phyloP scores from a whole-genome alignment of 2,329 filamentous ascomycete genomes.

The Colletotrichum sp. region DNA sequence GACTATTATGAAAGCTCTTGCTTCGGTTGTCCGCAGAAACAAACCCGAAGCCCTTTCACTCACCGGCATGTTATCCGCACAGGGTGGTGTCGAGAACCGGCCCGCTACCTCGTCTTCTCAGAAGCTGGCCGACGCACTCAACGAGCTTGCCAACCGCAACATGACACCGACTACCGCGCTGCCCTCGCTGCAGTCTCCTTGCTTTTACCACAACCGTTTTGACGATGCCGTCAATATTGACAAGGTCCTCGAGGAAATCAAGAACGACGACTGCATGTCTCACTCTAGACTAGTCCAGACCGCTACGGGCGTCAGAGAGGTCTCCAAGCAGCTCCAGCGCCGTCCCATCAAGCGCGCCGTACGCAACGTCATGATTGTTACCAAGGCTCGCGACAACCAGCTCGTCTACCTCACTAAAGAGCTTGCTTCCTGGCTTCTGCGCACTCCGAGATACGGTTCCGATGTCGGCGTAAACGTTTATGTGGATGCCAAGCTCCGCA shows the following conservation, averaged over 20 bases:
- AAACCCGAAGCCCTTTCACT: slow-evolving; percentile 69
- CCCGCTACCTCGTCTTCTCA: slow-evolving; percentile 58
- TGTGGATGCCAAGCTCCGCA: slow-evolving; percentile 92
- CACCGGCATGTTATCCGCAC: slow-evolving; percentile 61
- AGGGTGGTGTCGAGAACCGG: slow-evolving; percentile 39
- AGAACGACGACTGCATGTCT: slow-evolving; percentile 86
- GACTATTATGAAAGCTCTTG: slow-evolving; percentile 82
- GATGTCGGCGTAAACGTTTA: slow-evolving; percentile 95
- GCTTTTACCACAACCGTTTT: slow-evolving; percentile 97
- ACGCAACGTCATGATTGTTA: slow-evolving; percentile 96
- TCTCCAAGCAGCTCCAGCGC: slow-evolving; percentile 92
- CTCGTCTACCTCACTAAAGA: slow-evolving; percentile 89
- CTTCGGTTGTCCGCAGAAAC: slow-evolving; percentile 66
- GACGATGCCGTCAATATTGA: slow-evolving; percentile 96
- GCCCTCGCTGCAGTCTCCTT: slow-evolving; percentile 83
- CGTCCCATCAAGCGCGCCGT: slow-evolving; percentile 92
- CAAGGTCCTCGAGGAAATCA: slow-evolving; percentile 93
- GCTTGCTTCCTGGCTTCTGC: slow-evolving; percentile 84
- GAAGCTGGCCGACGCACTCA: slow-evolving; percentile 67
- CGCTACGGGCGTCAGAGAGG: slow-evolving; percentile 91
- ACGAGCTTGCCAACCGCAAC: slow-evolving; percentile 52
- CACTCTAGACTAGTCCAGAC: slow-evolving; percentile 95
- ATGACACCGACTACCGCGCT: slow-evolving; percentile 56
- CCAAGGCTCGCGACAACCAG: slow-evolving; percentile 94
- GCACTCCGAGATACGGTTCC: slow-evolving; percentile 86